phyloP scores from a whole-genome alignment of 192 early-diverging fungal species.

The Gigaspora rosea region DNA sequence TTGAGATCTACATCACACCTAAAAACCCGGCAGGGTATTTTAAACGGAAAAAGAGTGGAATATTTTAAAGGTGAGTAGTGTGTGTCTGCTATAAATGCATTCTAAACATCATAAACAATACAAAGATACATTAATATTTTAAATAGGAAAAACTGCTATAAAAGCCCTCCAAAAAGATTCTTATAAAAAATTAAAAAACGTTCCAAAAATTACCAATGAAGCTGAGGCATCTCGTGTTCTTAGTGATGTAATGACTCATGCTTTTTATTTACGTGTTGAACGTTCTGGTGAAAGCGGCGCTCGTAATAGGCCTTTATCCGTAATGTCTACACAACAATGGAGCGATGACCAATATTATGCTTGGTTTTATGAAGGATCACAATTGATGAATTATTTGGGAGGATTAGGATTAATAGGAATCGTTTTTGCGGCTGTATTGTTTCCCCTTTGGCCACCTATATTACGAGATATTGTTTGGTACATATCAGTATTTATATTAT shows the following conservation, averaged over 20 bases:
- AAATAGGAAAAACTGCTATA: slow-evolving; percentile 65
- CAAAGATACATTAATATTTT: not conserved
- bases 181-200: slow-evolving; percentile 37
- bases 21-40: slow-evolving; percentile 80
- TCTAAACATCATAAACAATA: not conserved
- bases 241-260: slow-evolving; percentile 63
- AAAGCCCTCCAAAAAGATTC: slow-evolving; percentile 59
- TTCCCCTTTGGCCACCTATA: slow-evolving; percentile 91
- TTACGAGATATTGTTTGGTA: slow-evolving; percentile 90
- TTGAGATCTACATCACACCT: slow-evolving; percentile 75
- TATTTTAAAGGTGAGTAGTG: slow-evolving; percentile 80
- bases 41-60: slow-evolving; percentile 88
- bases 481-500: slow-evolving; percentile 76
- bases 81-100: not conserved
- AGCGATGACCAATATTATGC: slow-evolving; percentile 85
- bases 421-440: slow-evolving; percentile 92
- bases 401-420: slow-evolving; percentile 76
- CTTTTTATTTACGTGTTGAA: slow-evolving; percentile 80
- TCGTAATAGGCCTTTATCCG: slow-evolving; percentile 46
- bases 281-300: slow-evolving; percentile 45
- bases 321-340: slow-evolving; percentile 66
- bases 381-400: slow-evolving; percentile 73
- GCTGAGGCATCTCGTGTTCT: slow-evolving; percentile 66
- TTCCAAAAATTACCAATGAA: slow-evolving; percentile 58
- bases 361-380: slow-evolving; percentile 94